Evolutionary conservation across 495 filamentous ascomycete species (phyloP).

Genomic region (Xylaria scruposa): DNA sequence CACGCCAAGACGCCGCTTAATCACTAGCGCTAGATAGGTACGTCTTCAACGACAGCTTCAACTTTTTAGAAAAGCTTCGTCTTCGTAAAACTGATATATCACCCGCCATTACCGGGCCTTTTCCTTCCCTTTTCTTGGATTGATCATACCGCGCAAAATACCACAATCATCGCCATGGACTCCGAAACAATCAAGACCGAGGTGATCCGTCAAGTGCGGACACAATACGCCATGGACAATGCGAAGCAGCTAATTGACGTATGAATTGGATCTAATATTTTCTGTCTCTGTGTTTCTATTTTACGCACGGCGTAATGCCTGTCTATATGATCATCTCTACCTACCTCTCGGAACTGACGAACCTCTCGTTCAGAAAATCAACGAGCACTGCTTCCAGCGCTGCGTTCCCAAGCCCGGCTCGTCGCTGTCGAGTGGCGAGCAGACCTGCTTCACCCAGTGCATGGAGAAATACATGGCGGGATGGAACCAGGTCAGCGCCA

Average conservation of each 20-base stretch:
- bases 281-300: neutral
- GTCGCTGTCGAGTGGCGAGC: constrained; percentile 75
- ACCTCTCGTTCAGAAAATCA: constrained; percentile 75
- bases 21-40: neutral
- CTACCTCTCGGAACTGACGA: neutral
- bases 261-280: constrained; percentile 34
- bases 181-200: constrained; percentile 64
- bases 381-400: constrained; percentile 94
- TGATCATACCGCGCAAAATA: neutral
- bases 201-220: constrained; percentile 75
- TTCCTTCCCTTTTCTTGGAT: neutral
- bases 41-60: neutral
- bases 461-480: constrained; percentile 97
- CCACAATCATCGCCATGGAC: constrained; percentile 42
- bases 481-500: constrained; percentile 84
- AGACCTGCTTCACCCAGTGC: constrained; percentile 80
- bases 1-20: constrained; percentile 18
- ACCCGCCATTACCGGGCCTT: neutral
- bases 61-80: constrained; percentile 25
- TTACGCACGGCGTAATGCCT: neutral
- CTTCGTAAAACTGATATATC: neutral
- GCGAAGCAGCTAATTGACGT: constrained; percentile 78
- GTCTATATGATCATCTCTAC: neutral
- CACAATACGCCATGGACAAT: constrained; percentile 77
- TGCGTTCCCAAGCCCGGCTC: constrained; percentile 86